These are phyloP conservation scores for Coniella vitis DNA, from an alignment of 2,329 filamentous ascomycete genomes.

Conservation along the genomic window DNA sequence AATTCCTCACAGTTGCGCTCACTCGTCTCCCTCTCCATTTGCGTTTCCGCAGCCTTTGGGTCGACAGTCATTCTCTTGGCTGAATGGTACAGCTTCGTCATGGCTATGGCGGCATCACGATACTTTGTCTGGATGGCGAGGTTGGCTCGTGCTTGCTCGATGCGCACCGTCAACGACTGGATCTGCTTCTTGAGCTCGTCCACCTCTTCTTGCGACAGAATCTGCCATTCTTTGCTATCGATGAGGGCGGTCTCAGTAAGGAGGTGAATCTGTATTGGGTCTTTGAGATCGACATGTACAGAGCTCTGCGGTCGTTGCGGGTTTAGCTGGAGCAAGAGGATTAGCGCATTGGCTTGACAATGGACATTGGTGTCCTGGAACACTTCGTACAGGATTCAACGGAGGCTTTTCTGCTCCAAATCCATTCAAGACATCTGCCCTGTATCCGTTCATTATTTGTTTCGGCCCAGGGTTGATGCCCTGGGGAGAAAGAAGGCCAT, in stretches of 20 bases:
- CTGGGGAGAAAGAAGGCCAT: slow-evolving; percentile 22
- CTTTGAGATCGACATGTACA: slow-evolving; percentile 54
- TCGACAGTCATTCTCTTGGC: slow-evolving; percentile 41
- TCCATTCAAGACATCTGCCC: slow-evolving; percentile 45
- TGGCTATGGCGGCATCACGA: slow-evolving; percentile 82
- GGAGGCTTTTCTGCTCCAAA: slow-evolving; percentile 48
- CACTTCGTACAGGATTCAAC: slow-evolving; percentile 50
- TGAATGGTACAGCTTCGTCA: slow-evolving; percentile 67
- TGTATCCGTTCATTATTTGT: slow-evolving; percentile 53
- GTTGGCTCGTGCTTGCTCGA: slow-evolving; percentile 76
- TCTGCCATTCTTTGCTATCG: slow-evolving; percentile 78
- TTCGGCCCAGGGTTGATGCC: slow-evolving; percentile 33
- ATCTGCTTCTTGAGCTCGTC: slow-evolving; percentile 87
- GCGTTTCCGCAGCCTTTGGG: slow-evolving; percentile 51
- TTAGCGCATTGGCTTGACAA: slow-evolving; percentile 13
- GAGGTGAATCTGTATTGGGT: slow-evolving; percentile 79
- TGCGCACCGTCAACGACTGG: slow-evolving; percentile 62
- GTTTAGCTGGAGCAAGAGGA: slow-evolving; percentile 36
- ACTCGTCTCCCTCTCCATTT: slow-evolving; percentile 67
- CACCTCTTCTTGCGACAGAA: slow-evolving; percentile 86
- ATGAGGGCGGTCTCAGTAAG: slow-evolving; percentile 88
- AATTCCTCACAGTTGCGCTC: slow-evolving; percentile 81
- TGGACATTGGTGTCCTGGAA: neutral
- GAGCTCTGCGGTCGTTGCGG: slow-evolving; percentile 47
- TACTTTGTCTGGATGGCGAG: slow-evolving; percentile 88